These are phyloP conservation scores for Rhizoclosmatium sp. DNA, from an alignment of 192 early-diverging fungal species.

Conservation along the genomic window DNA sequence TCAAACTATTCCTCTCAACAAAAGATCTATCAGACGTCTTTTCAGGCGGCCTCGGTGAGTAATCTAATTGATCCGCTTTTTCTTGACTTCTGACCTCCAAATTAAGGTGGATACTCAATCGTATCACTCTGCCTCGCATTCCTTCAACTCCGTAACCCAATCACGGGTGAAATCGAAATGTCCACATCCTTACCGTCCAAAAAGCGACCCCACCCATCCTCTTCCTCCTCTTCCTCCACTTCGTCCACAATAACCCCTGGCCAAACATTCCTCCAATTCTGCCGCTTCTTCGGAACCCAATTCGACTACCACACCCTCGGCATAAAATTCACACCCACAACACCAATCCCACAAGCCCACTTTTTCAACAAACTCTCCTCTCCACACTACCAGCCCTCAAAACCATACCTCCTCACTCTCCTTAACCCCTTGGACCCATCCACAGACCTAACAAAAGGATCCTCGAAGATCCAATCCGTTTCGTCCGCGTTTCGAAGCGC, in stretches of 20 bases:
- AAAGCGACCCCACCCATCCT: neutral
- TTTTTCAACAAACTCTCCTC: neutral
- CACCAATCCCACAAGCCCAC: neutral
- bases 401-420: neutral
- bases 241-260: neutral
- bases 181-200: neutral
- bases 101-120: conserved; percentile 25
- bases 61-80: neutral
- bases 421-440: conserved; percentile 13
- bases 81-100: neutral
- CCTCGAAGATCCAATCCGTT: neutral
- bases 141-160: conserved; percentile 6
- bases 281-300: conserved; percentile 10
- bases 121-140: conserved; percentile 21
- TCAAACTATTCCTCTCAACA: conserved; percentile 19
- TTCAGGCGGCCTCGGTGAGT: conserved; percentile 31
- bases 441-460: conserved; percentile 10
- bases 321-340: neutral
- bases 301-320: conserved; percentile 18
- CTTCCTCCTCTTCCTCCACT: too few relatives aligned
- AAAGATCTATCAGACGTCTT: conserved; percentile 20
- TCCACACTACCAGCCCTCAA: neutral
- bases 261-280: conserved; percentile 20
- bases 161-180: neutral
- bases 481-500: neutral